Conservation (phyloP, 2,329 filamentous ascomycete species). For the Hyphodiscus sp. region DNA sequence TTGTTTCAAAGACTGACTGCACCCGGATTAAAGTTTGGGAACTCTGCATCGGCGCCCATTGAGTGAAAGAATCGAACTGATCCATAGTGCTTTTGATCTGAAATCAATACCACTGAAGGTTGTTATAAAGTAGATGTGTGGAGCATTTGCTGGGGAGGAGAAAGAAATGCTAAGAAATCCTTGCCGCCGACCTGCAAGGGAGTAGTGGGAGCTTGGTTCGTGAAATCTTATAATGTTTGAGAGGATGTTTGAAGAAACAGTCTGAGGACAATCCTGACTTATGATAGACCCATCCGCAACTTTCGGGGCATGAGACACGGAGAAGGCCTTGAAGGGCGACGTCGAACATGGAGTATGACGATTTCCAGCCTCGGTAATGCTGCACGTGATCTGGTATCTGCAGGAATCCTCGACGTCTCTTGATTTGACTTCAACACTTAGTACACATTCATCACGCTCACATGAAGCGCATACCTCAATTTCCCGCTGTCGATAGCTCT, state of each 20-base stretch:
- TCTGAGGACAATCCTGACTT: neutral
- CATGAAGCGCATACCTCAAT: slow-evolving; percentile 28
- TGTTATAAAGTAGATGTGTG: neutral
- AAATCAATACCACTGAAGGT: neutral
- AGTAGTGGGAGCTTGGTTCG: neutral
- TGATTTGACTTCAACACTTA: neutral
- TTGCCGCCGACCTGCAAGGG: neutral
- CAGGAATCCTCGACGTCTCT: no score
- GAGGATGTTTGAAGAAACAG: neutral
- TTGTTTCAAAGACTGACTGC: neutral
- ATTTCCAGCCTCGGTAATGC: no score
- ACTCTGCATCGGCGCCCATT: neutral
- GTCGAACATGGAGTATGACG: no score
- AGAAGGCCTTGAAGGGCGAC: no score
- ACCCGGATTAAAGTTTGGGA: neutral
- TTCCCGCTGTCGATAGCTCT: slow-evolving; percentile 4
- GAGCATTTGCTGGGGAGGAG: neutral
- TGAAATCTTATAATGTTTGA: no score
- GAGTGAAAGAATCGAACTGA: neutral
- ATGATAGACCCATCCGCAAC: no score
- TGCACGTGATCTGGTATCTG: no score
- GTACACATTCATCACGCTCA: neutral
- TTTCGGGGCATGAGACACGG: no score
- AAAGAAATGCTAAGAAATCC: neutral
- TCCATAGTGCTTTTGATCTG: neutral